Base-by-base conservation (phyloP, 1,284 basidiomycete genomes). In the Cutaneotrichosporon curvatum region DNA sequence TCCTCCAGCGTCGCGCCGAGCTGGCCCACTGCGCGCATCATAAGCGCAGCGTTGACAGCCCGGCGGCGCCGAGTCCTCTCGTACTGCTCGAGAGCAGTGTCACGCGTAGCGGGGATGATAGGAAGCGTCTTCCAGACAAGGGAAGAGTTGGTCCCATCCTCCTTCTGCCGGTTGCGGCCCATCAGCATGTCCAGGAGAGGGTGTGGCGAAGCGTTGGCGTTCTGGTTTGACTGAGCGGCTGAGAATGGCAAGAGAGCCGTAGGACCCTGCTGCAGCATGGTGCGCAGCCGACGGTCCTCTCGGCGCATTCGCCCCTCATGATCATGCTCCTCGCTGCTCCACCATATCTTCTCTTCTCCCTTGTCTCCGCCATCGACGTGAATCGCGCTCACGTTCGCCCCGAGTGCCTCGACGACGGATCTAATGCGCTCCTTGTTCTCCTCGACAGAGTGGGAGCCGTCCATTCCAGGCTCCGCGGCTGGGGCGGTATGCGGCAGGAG, bases 1-100 rank as follows among this genome's bases (percentile, higher is more conserved):
- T 67, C 75, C 37, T 49, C 74, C 77, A 90, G 65, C 2, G 71
- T 60, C 2, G 85, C 86, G 10, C 87, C 87, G 11, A 87, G 76
- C 2, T 79, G 77, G 23, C 82, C 81, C 20, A 89, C 74, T 8
- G 80, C 87, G 78, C 87, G 50, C 48, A 45, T 55, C 31, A 62
- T 47, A 30, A 62, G 25, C 4, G 62, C 60, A 12, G 59, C 59
- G 22, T 53, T 59, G 37, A 56, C 32, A 2, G 57, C 45, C 6
- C 80, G 74, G 44, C 87, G 76, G 31, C 84, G 74, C 3, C 72
- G 66, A 48, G 82, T 75, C 33, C 87, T 78, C 51, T 75, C 78
- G 12, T 72, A 68, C 37, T 75, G 76, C 64, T 90, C 87, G 10
- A 73, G 67, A 0, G 61, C 56, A 15, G 74, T 62, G 21, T 82